These are phyloP conservation scores for Yamadazyma paraphyllophila DNA, from an alignment of 805 yeast genomes.

Conservation along the genomic window DNA sequence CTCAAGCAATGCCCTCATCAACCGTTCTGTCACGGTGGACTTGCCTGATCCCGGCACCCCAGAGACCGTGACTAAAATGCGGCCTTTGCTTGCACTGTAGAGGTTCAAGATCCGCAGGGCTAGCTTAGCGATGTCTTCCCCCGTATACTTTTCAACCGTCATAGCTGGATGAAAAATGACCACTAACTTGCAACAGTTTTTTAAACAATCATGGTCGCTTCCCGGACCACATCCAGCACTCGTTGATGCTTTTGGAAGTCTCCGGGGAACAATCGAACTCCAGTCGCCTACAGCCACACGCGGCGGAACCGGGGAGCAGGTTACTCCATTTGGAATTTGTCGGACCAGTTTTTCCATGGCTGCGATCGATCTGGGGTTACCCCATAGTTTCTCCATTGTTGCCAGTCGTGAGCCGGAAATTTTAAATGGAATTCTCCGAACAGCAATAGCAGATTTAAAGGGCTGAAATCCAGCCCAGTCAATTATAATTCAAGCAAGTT, in stretches of 20 bases:
- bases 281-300: too few species aligned
- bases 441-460: background rate
- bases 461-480: too few species aligned
- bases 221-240: background rate
- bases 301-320: background rate
- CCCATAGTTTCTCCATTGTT: background rate
- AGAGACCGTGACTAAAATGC: conserved; percentile 49
- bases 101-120: conserved; percentile 2
- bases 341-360: background rate
- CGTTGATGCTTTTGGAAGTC: background rate
- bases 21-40: conserved; percentile 55
- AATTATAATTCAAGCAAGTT: background rate
- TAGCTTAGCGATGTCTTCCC: conserved; percentile 4
- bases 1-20: conserved; percentile 30
- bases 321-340: conserved; percentile 3
- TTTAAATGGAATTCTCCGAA: background rate
- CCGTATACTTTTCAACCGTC: conserved; percentile 7
- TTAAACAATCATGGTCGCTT: too few species aligned
- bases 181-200: too few species aligned
- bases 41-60: conserved; percentile 91
- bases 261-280: background rate
- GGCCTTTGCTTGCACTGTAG: background rate
- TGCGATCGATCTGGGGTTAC: background rate
- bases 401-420: too few species aligned
- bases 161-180: background rate